Percentiles rank a stretch among this genome's conserved stretches.
phyloP scores from a whole-genome alignment of 2,329 filamentous ascomycete genomes.

The Clarireedia sp. region DNA sequence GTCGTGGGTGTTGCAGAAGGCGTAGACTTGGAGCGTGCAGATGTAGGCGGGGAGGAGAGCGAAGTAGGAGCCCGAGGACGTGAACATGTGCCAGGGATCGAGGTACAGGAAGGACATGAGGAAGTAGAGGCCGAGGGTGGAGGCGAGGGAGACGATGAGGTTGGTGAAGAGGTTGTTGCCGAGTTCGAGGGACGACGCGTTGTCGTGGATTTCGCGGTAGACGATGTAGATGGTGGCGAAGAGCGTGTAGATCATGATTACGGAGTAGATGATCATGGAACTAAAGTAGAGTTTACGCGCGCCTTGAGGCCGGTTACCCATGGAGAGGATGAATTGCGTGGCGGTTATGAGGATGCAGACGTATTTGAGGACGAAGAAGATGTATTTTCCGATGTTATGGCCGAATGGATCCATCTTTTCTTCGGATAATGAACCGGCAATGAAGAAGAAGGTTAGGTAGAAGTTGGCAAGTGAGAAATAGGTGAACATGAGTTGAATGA shows the following conservation, averaged over 20 bases:
- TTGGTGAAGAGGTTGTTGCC: constrained; percentile 93
- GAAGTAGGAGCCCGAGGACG: constrained; percentile 85
- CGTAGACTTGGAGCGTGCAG: constrained; percentile 95
- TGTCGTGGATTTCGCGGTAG: constrained; percentile 59
- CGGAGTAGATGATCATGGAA: constrained; percentile 79
- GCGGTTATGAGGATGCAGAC: constrained; percentile 79
- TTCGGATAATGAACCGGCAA: constrained; percentile 83
- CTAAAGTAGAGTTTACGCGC: constrained; percentile 83
- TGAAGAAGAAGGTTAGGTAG: constrained; percentile 97
- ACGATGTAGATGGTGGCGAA: constrained; percentile 89
- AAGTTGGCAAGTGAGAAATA: constrained; percentile 99
- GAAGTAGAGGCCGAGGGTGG: constrained; percentile 90
- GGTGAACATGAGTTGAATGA: constrained; percentile 86
- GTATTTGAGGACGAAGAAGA: constrained; percentile 84
- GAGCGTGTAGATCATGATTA: constrained; percentile 95
- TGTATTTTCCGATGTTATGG: constrained; percentile 71
- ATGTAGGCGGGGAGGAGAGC: constrained; percentile 87
- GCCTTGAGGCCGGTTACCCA: constrained; percentile 93
- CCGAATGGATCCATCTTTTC: constrained; percentile 80
- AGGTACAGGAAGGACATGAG: constrained; percentile 94
- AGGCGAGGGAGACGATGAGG: constrained; percentile 80
- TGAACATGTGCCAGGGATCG: constrained; percentile 99
- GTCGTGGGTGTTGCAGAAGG: constrained; percentile 98
- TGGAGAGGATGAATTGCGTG: constrained; percentile 91
- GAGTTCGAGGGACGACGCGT: constrained; percentile 44